Evolutionary conservation across 2,329 filamentous ascomycete species (phyloP), one percentile per base, ranked within the genome.

Genomic region (Dactylella cylindrospora): DNA sequence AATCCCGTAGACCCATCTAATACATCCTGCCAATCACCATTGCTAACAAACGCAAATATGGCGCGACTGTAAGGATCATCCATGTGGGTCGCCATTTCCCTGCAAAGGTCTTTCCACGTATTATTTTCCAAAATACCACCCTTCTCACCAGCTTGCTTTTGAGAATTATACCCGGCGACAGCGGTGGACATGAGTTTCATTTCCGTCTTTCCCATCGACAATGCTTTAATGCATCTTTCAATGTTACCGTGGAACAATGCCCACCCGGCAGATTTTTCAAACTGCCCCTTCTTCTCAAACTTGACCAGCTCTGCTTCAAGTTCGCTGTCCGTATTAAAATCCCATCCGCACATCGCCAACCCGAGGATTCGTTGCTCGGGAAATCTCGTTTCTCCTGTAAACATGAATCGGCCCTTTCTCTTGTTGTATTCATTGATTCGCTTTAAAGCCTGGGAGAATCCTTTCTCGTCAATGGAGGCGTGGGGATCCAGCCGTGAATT

Each of bases 21-120:
- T 32, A 93, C 85, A 32, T 80, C 79, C 13, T 80, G 76, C 88
- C 88, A 93, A 70, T 89, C 80, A 3, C 85, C 84, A 0, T 84
- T 88, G 7, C 84, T 83, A 62, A 93, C 86, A 66, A 88, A 83
- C 2, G 84, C 83, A 19, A 88, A 87, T 40, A 93, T 85, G 4
- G 86, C 87, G 51, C 87, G 84, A 19, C 93, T 79, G 70, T 90
- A 91, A 0, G 87, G 84, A 68, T 93, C 86, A 0, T 84, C 83
- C 62, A 85, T 76, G 67, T 79, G 77, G 52, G 78, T 77, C 12
- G 76, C 74, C 77, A 80, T 79, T 74, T 77, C 79, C 10, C 73
- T 67, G 53, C 78, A 80, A 67, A 79, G 74, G 55, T 78, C 75
- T 40, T 77, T 75, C 69, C 80, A 79, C 31, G 76, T 76, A 29